Base-by-base conservation (phyloP, 2,329 filamentous ascomycete genomes). In the Ophiostoma quercus region DNA sequence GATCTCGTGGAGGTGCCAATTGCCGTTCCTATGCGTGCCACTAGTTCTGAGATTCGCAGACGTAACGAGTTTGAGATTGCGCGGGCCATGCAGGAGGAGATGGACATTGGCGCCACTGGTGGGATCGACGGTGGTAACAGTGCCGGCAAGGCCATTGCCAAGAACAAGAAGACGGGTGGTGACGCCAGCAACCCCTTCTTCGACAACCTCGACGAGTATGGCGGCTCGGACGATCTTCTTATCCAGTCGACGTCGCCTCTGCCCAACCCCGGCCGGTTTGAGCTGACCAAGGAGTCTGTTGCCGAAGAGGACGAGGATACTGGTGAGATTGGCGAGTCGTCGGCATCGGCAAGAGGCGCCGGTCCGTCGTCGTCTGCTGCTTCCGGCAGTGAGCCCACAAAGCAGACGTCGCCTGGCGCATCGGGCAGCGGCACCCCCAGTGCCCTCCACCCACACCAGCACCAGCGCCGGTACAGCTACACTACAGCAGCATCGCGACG, bases 1-100 rank as follows among this genome's bases (percentile, higher is more conserved):
- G 95, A 99, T 77, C 82, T 98, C 29, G 95, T 99, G 29, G 95
- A 99, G 76, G 91, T 99, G 19, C 95, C 95, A 1, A 90, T 98
- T 67, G 95, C 94, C 2, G 92, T 97, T 41, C 94, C 94, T 32
- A 89, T 99, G 84, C 89, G 92, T 67, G 87, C 87, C 9, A 91
- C 94, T 9, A 94, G 92, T 4, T 88, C 89, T n/a, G 94, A 98
- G 76, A 90, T 92, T 82, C 88, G 90, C 71, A 87, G 91, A 69
- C 88, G 87, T 8, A 69, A 69, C 68, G 69, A 70, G 70, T 68
- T 66, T 29, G 73, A 74, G 68, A 68, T 73, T 19, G 78, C 75
- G 68, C 79, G 77, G 75, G 72, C 71, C 22, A 86, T 82, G 78
- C 89, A 96, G 73, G 94, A 97, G 75, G 94, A 95, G 76, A 94